Evolutionary conservation across 2,329 filamentous ascomycete species (phyloP).

Genomic region (Diaporthe helianthi): DNA sequence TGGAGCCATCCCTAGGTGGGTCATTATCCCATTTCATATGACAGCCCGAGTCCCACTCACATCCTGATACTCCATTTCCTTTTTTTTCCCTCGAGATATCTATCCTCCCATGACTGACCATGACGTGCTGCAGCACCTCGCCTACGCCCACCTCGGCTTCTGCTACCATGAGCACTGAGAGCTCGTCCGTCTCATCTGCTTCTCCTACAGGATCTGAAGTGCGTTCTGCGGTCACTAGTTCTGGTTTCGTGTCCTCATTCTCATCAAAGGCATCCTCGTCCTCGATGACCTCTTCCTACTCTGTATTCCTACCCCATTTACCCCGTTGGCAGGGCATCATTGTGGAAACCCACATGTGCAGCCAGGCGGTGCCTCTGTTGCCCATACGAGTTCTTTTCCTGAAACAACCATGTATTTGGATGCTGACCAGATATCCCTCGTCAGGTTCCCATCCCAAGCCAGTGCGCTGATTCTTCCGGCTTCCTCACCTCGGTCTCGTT

Average conservation of each 20-base stretch:
- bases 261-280: not conserved
- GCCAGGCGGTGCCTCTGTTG: conserved; percentile 8
- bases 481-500: conserved; percentile 26
- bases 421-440: too few species aligned
- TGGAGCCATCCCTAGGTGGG: not conserved
- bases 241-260: not conserved
- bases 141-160: not conserved
- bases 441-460: conserved; percentile 8
- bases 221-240: not conserved
- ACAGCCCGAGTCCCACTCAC: too few species aligned
- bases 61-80: not conserved
- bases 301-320: conserved; percentile 2
- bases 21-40: not conserved
- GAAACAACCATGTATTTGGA: not conserved
- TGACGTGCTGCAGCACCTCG: not conserved
- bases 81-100: not conserved
- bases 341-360: not conserved
- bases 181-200: not conserved
- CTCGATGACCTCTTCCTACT: not conserved
- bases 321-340: not conserved
- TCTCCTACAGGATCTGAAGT: conserved; percentile 6
- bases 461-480: conserved; percentile 26
- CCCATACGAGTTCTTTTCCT: not conserved
- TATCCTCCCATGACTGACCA: not conserved
- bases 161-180: not conserved